phyloP scores from a whole-genome alignment of 2,329 filamentous ascomycete genomes.

The Neofusicoccum ribis region DNA sequence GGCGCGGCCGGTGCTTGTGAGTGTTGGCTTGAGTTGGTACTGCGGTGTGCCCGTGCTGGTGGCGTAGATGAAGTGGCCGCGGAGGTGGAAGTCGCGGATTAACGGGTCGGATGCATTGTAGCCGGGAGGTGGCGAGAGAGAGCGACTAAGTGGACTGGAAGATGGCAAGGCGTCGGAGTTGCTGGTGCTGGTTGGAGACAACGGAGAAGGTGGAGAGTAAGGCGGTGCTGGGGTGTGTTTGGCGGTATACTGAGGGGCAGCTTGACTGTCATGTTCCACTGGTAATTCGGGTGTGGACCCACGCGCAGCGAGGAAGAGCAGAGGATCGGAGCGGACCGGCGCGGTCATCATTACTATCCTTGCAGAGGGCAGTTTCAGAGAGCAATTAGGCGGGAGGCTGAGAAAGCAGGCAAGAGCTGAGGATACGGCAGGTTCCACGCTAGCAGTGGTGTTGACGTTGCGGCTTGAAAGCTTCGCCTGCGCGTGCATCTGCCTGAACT shows the following conservation, averaged over 20 bases:
- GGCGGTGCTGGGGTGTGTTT: neutral
- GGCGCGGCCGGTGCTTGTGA: conserved; percentile 20
- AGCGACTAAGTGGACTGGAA: neutral
- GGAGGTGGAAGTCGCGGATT: conserved; percentile 24
- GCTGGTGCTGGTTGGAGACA: neutral
- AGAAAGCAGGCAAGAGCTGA: no score
- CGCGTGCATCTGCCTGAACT: no score
- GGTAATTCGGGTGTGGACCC: no score
- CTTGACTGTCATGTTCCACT: no score
- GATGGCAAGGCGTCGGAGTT: neutral
- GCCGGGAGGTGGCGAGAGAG: conserved; percentile 19
- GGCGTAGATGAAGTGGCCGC: conserved; percentile 26
- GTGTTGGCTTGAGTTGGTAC: conserved; percentile 28
- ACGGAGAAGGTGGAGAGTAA: neutral
- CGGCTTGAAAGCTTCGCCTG: no score
- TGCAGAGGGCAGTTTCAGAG: no score
- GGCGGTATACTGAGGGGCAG: neutral
- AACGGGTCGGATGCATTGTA: conserved; percentile 24
- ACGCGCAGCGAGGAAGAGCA: no score
- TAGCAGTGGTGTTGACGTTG: no score
- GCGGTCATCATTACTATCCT: no score
- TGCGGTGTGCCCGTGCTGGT: conserved; percentile 24
- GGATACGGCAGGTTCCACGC: no score
- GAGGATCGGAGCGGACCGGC: no score
- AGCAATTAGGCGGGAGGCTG: no score